phyloP scores from a whole-genome alignment of 2,329 filamentous ascomycete species.

The Microdochium bolleyi region DNA sequence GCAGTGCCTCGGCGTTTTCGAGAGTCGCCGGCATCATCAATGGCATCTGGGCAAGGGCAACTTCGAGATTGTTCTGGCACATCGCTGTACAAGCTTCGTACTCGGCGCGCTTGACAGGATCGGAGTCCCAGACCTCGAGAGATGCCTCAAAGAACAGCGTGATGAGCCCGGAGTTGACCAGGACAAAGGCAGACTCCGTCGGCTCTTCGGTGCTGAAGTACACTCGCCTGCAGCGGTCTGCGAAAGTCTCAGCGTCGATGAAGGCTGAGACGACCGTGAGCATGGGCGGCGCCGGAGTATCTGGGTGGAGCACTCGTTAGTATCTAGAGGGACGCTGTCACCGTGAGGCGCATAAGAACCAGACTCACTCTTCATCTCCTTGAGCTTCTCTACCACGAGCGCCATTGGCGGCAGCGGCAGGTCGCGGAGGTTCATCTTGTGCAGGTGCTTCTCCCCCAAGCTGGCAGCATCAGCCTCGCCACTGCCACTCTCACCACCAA shows the following conservation, averaged over 20 bases:
- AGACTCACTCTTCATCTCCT: conserved; percentile 34
- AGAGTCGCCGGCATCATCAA: conserved; percentile 36
- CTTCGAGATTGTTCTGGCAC: conserved; percentile 21
- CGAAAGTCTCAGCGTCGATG: conserved; percentile 39
- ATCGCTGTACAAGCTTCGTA: conserved; percentile 16
- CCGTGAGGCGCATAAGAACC: neutral
- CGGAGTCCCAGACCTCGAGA: conserved; percentile 10
- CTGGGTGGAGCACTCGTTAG: conserved; percentile 16
- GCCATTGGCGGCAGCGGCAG: conserved; percentile 46
- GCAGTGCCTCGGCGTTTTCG: conserved; percentile 40
- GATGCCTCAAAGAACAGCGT: conserved; percentile 21
- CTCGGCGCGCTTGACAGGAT: conserved; percentile 13
- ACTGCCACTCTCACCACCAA: neutral
- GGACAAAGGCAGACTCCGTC: conserved; percentile 39
- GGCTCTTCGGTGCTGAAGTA: conserved; percentile 46
- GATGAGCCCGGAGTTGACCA: conserved; percentile 19
- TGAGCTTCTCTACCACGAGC: conserved; percentile 38
- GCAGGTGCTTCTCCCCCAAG: conserved; percentile 32
- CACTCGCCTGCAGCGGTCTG: conserved; percentile 36
- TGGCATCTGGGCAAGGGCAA: conserved; percentile 25
- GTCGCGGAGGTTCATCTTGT: conserved; percentile 37
- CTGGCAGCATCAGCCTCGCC: conserved; percentile 10
- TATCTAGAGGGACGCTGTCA: neutral
- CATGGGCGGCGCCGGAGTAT: conserved; percentile 33
- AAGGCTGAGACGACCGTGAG: conserved; percentile 43